Conservation (phyloP, 192 early-diverging fungal genomes). For the Coemansia sp. region DNA sequence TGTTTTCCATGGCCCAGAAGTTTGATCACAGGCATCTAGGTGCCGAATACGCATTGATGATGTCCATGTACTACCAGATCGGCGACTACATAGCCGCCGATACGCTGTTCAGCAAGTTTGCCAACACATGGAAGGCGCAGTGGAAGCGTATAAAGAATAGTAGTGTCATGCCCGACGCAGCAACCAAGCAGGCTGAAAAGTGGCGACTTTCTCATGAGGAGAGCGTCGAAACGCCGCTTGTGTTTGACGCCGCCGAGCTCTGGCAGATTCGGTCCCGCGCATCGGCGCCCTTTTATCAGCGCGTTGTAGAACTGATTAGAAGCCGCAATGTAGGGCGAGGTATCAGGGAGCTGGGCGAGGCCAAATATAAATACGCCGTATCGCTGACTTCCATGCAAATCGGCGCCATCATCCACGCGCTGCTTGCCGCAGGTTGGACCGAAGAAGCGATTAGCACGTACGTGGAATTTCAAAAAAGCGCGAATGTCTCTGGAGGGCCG, state of each 20-base stretch:
- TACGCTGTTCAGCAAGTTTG: slow-evolving; percentile 14
- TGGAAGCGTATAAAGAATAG: slow-evolving; percentile 12
- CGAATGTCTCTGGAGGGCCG: slow-evolving; percentile 6
- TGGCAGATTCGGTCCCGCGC: slow-evolving; percentile 10
- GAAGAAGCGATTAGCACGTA: slow-evolving; percentile 18
- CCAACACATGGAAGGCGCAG: slow-evolving; percentile 1
- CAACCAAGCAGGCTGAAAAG: slow-evolving; percentile 20
- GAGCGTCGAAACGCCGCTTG: not conserved
- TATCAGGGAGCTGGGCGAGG: slow-evolving; percentile 10
- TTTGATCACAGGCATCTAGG: slow-evolving; percentile 14
- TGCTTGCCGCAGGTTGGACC: slow-evolving; percentile 12
- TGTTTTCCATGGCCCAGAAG: slow-evolving; percentile 15
- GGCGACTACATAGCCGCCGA: slow-evolving; percentile 15
- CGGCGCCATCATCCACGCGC: slow-evolving; percentile 14
- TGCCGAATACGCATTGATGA: slow-evolving; percentile 15
- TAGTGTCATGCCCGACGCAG: slow-evolving; percentile 21
- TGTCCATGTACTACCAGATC: slow-evolving; percentile 36
- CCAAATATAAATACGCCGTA: slow-evolving; percentile 11
- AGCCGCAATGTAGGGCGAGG: slow-evolving; percentile 6
- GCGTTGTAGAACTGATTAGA: slow-evolving; percentile 21
- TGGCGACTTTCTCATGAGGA: slow-evolving; percentile 25
- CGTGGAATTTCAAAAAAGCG: slow-evolving; percentile 14
- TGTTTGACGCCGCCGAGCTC: slow-evolving; percentile 17
- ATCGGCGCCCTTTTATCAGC: slow-evolving; percentile 27
- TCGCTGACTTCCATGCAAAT: slow-evolving; percentile 9